Percentiles rank a stretch among this genome's conserved stretches.
phyloP scores from a whole-genome alignment of 768 basidiomycete species.

The Psilocybe cubensis region DNA sequence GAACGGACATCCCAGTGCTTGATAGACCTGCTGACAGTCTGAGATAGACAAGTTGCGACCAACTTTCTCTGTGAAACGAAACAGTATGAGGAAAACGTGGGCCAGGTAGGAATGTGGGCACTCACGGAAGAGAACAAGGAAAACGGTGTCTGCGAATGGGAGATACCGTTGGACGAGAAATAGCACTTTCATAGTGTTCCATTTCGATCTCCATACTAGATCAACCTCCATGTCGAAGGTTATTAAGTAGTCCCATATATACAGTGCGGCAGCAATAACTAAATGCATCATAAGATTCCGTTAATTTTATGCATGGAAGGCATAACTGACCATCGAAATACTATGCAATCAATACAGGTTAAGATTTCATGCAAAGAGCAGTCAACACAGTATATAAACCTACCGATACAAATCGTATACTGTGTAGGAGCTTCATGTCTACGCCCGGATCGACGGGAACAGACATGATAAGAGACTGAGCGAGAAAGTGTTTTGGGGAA shows the following conservation, averaged over 20 bases:
- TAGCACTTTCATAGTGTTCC: constrained; percentile 11
- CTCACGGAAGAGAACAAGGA: constrained; percentile 12
- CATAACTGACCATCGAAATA: background rate
- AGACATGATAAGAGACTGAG: background rate
- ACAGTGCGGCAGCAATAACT: constrained; percentile 11
- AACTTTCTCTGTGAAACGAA: constrained; percentile 1
- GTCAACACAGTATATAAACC: background rate
- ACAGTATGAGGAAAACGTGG: background rate
- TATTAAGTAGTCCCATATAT: constrained; percentile 15
- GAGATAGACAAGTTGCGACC: background rate
- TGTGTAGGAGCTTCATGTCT: background rate
- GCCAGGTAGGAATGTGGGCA: background rate
- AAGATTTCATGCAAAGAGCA: background rate
- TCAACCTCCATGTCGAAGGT: constrained; percentile 16
- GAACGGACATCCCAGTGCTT: constrained; percentile 11
- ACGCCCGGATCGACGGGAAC: background rate
- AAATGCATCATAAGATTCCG: background rate
- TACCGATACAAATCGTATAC: background rate
- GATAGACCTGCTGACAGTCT: constrained; percentile 4
- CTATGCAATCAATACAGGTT: background rate
- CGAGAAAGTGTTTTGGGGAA: background rate
- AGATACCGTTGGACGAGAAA: constrained; percentile 17
- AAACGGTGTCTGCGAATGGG: constrained; percentile 14
- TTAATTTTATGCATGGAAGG: background rate
- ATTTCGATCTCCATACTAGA: constrained; percentile 13